These are phyloP conservation scores for Delonix regia DNA, from an alignment of 306 rosid genomes.

Conservation along the genomic window DNA sequence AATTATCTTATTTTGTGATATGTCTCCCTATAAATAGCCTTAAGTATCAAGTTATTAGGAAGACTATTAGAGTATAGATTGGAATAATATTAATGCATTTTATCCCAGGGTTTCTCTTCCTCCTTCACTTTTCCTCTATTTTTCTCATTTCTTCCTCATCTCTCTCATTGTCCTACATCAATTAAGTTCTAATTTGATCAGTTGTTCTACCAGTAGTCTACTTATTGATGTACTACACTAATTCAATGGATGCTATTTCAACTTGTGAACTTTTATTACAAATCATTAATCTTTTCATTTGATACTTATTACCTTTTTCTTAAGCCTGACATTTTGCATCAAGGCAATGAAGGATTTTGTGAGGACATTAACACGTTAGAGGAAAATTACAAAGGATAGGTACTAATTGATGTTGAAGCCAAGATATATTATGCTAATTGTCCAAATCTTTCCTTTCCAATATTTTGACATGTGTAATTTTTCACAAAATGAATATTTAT, in stretches of 20 bases:
- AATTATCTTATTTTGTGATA: too few species aligned
- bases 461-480: slow-evolving; percentile 8
- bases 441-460: slow-evolving; percentile 19
- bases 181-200: slow-evolving; percentile 28
- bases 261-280: slow-evolving; percentile 12
- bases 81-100: too few species aligned
- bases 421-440: slow-evolving; percentile 19
- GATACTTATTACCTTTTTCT: slow-evolving; percentile 44
- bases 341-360: slow-evolving; percentile 62
- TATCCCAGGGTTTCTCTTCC: too few species aligned
- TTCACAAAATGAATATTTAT: slow-evolving; percentile 3
- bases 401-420: slow-evolving; percentile 41
- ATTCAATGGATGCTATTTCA: slow-evolving; percentile 21
- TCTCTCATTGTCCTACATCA: too few species aligned
- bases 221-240: slow-evolving; percentile 14
- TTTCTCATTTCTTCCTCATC: too few species aligned
- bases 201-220: slow-evolving; percentile 9
- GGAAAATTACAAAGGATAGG: slow-evolving; percentile 70
- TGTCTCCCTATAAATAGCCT: too few species aligned
- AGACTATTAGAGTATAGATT: too few species aligned
- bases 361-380: slow-evolving; percentile 64
- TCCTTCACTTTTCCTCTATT: too few species aligned
- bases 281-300: slow-evolving; percentile 18
- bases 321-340: slow-evolving; percentile 64
- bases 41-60: too few species aligned